Evolutionary conservation across 495 filamentous ascomycete genomes (phyloP).

Genomic region (Penicillium soppii): DNA sequence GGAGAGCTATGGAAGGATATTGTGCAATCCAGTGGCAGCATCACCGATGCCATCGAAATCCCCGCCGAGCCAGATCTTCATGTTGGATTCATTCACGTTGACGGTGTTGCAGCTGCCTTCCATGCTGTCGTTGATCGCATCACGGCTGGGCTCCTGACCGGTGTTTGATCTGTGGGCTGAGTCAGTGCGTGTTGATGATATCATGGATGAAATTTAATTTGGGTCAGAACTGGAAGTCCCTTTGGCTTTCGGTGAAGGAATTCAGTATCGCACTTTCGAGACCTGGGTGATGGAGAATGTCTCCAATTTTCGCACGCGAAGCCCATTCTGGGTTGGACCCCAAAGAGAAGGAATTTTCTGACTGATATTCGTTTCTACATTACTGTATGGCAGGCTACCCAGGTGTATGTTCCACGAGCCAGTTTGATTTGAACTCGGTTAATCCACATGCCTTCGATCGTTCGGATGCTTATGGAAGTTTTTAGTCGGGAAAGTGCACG

Average conservation of each 20-base stretch:
- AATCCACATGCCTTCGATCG: too few species aligned
- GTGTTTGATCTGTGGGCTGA: slow-evolving; percentile 44
- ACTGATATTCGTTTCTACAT: slow-evolving; percentile 14
- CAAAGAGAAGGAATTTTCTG: slow-evolving; percentile 20
- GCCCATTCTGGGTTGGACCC: slow-evolving; percentile 38
- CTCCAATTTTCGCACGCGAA: slow-evolving; percentile 28
- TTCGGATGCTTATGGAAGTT: too few species aligned
- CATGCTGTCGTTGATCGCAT: slow-evolving; percentile 36
- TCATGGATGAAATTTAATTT: slow-evolving; percentile 6
- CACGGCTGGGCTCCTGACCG: slow-evolving; percentile 33
- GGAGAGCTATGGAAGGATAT: not conserved
- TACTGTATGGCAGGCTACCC: slow-evolving; percentile 2
- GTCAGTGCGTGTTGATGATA: slow-evolving; percentile 9
- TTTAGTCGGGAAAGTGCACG: too few species aligned
- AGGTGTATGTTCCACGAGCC: too few species aligned
- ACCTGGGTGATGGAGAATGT: slow-evolving; percentile 15
- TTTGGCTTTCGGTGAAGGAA: slow-evolving; percentile 10
- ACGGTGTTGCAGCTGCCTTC: slow-evolving; percentile 37
- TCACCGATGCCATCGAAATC: slow-evolving; percentile 10
- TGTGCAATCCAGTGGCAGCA: not conserved
- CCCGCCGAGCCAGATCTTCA: slow-evolving; percentile 17
- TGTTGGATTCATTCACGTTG: slow-evolving; percentile 35
- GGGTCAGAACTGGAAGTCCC: slow-evolving; percentile 3
- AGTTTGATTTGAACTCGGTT: too few species aligned
- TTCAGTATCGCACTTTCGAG: slow-evolving; percentile 10